Percentiles rank a stretch among this genome's conserved stretches.
phyloP scores from a whole-genome alignment of 2,329 filamentous ascomycete species.

The Aspergillus chevalieri region DNA sequence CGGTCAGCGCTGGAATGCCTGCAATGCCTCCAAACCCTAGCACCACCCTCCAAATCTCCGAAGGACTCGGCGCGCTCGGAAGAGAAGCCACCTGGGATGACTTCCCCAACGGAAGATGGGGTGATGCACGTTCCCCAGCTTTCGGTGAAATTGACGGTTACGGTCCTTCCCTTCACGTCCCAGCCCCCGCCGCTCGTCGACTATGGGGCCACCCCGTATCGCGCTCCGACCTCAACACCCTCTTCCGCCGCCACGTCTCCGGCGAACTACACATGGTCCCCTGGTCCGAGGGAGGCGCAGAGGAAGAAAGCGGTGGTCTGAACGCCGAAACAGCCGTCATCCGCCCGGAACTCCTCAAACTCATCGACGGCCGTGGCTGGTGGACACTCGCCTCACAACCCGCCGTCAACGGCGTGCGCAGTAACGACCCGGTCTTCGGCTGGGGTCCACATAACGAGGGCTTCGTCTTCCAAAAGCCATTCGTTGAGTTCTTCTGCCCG shows the following conservation, averaged over 20 bases:
- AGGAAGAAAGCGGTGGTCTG: conserved; percentile 41
- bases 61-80: conserved; percentile 82
- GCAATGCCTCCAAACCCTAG: conserved; percentile 65
- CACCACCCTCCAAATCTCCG: conserved; percentile 86
- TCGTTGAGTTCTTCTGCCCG: conserved; percentile 92
- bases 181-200: conserved; percentile 71
- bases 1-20: conserved; percentile 71
- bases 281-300: conserved; percentile 76
- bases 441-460: conserved; percentile 83
- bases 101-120: conserved; percentile 93
- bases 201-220: conserved; percentile 78
- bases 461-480: conserved; percentile 97
- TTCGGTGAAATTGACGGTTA: conserved; percentile 99
- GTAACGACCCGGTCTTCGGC: conserved; percentile 72
- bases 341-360: conserved; percentile 62
- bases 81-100: conserved; percentile 98
- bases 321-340: conserved; percentile 76
- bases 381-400: conserved; percentile 97
- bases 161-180: conserved; percentile 89
- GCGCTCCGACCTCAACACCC: conserved; percentile 63
- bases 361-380: conserved; percentile 77
- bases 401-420: conserved; percentile 78
- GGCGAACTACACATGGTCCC: conserved; percentile 77
- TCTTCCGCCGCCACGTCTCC: conserved; percentile 76
- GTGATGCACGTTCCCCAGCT: conserved; percentile 83